These are phyloP conservation scores for Henckelia pumila DNA, from an alignment of 257 asterid species.

Conservation along the genomic window DNA sequence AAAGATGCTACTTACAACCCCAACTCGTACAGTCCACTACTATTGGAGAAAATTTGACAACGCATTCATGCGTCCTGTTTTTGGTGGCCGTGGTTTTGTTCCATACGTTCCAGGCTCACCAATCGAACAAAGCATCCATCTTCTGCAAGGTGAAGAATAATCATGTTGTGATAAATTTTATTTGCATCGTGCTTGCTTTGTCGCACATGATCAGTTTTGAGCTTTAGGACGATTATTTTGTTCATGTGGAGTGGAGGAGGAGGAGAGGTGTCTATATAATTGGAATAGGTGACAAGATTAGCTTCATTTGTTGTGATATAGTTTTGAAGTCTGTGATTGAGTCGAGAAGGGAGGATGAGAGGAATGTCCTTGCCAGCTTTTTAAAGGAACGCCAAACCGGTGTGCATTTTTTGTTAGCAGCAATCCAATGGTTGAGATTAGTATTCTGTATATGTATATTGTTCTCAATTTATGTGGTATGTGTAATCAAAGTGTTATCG, in stretches of 20 bases:
- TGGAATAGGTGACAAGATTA: slow-evolving; percentile 6
- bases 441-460: neutral
- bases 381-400: slow-evolving; percentile 27
- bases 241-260: neutral
- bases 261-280: neutral
- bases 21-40: slow-evolving; percentile 77
- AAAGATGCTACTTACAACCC: slow-evolving; percentile 71
- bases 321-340: slow-evolving; percentile 16
- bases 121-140: slow-evolving; percentile 44
- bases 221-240: neutral
- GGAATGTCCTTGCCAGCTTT: slow-evolving; percentile 17
- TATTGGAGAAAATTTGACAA: slow-evolving; percentile 92
- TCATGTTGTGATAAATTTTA: neutral
- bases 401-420: slow-evolving; percentile 27
- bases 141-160: slow-evolving; percentile 35
- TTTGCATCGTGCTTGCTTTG: slow-evolving; percentile 5
- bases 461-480: too few species aligned
- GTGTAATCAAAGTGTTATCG: neutral
- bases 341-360: slow-evolving; percentile 22
- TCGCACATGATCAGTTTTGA: slow-evolving; percentile 24
- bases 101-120: slow-evolving; percentile 89
- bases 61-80: slow-evolving; percentile 91
- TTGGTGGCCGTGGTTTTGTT: slow-evolving; percentile 98
- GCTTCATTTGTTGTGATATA: slow-evolving; percentile 21
- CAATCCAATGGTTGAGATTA: too few species aligned